These are phyloP conservation scores for Hypocreales sp. DNA, from an alignment of 2,329 filamentous ascomycete genomes.

Conservation along the genomic window DNA sequence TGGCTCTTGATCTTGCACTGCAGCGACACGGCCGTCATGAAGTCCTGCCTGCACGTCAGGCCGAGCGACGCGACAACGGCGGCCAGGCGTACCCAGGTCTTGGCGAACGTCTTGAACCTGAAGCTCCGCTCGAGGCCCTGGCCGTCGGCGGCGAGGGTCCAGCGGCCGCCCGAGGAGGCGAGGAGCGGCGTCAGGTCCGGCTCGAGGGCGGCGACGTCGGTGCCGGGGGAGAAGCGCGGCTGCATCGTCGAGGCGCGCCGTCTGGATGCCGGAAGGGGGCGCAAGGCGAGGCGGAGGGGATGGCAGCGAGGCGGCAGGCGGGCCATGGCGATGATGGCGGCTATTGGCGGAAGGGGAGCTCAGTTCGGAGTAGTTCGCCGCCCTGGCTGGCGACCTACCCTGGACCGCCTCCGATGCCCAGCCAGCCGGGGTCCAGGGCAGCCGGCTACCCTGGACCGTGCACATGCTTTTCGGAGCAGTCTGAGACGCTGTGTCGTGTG, in stretches of 20 bases:
- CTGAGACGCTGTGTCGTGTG: too few species aligned
- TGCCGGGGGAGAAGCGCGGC: constrained; percentile 28
- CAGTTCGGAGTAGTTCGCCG: too few species aligned
- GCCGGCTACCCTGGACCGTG: too few species aligned
- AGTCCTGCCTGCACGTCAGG: constrained; percentile 34
- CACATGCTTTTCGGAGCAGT: too few species aligned
- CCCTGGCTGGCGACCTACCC: too few species aligned
- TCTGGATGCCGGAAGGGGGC: constrained; percentile 1
- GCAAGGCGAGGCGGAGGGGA: constrained; percentile 4
- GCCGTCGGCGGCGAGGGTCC: constrained; percentile 34
- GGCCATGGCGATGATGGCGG: too few species aligned
- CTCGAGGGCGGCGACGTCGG: constrained; percentile 22
- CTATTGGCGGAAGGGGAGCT: too few species aligned
- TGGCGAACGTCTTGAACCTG: constrained; percentile 49
- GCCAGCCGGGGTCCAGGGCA: too few species aligned
- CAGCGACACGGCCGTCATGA: constrained; percentile 57
- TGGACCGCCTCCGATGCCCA: too few species aligned
- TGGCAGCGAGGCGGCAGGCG: too few species aligned
- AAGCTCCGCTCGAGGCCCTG: constrained; percentile 44
- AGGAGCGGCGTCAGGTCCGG: constrained; percentile 24
- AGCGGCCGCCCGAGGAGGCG: constrained; percentile 23
- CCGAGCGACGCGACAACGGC: not conserved
- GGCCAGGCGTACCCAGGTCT: constrained; percentile 37
- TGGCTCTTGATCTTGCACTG: constrained; percentile 55
- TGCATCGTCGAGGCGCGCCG: constrained; percentile 9